Conservation (phyloP, 2,329 filamentous ascomycete genomes). For the Beauveria bassiana region DNA sequence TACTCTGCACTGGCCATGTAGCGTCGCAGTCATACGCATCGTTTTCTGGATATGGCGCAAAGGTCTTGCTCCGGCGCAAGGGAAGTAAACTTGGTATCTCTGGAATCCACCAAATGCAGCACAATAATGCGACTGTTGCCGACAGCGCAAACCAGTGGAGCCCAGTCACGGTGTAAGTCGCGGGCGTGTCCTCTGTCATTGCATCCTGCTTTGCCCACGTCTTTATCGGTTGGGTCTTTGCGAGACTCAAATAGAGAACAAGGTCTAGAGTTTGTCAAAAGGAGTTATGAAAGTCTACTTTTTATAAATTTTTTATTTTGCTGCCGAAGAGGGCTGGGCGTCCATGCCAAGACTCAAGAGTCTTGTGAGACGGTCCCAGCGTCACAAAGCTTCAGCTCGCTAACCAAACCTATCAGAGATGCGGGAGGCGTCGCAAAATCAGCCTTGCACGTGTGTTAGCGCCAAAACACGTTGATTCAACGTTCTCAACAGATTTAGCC, state of each 20-base stretch:
- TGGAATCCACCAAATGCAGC: constrained; percentile 1
- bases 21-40: not conserved
- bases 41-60: not conserved
- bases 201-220: not conserved
- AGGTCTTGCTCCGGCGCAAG: not conserved
- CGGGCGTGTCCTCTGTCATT: not conserved
- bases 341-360: not conserved
- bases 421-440: constrained; percentile 8
- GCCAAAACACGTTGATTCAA: not conserved
- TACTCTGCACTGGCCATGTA: not conserved
- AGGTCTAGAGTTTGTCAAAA: too few relatives aligned
- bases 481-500: not conserved
- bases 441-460: constrained; percentile 6
- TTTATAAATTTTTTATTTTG: too few relatives aligned
- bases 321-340: not conserved
- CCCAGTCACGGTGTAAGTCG: constrained; percentile 1
- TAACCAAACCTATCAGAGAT: constrained; percentile 9
- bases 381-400: constrained; percentile 6
- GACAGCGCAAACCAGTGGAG: not conserved
- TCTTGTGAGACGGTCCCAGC: not conserved
- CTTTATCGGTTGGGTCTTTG: not conserved
- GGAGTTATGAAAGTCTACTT: too few relatives aligned
- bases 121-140: not conserved
- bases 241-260: not conserved
- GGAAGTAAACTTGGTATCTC: not conserved